Base-by-base conservation (phyloP, 768 basidiomycete genomes). In the Suillus decipiens region DNA sequence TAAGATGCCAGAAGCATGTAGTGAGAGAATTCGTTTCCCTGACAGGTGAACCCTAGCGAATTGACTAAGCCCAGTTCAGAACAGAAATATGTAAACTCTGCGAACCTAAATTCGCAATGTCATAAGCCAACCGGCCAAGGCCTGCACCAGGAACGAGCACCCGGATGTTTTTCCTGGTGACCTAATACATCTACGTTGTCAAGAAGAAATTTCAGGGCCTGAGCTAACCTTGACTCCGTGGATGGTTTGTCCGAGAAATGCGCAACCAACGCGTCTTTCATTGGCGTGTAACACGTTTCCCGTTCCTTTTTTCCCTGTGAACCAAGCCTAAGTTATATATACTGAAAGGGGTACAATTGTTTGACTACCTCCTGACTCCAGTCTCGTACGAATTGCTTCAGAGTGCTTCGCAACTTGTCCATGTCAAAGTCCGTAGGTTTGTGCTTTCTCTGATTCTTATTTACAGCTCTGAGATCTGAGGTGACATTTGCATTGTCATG, bases 11-110 rank as follows among this genome's bases (percentile, higher is more conserved):
- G 85, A 14, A 99, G 83, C 95, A 96, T 96, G 75, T 93, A 94
- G 67, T 96, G 91, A 37, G 93, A 95, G 73, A 97, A 97, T 75
- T 99, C 96, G 72, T 97, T 97, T 24, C 92, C 95, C 75, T 96
- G 95, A 66, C 91, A 94, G 1, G 90, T 77, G 68, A 95, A 98
- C 4, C 95, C 95, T 95, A 65, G 0, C 15, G 6, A 17, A 48
- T n/a, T 17, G 54, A 59, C 61, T 10, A 50, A 43, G 19, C 17
- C 54, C 0, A 51, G 56, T 43, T 36, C 58, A 12, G 15, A 48
- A 66, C n/a, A 64, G 48, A 9, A n/a, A 56, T 11, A 24, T 15
- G 6, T n/a, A 24, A 54, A 45, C 39, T 57, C 34, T 41, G 54
- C 80, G 39, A 69, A 93, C 94, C 95, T 60, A 89, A 80, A 37